Conservation (phyloP, 2,329 filamentous ascomycete species). For the Lecanoromycetidae sp. region DNA sequence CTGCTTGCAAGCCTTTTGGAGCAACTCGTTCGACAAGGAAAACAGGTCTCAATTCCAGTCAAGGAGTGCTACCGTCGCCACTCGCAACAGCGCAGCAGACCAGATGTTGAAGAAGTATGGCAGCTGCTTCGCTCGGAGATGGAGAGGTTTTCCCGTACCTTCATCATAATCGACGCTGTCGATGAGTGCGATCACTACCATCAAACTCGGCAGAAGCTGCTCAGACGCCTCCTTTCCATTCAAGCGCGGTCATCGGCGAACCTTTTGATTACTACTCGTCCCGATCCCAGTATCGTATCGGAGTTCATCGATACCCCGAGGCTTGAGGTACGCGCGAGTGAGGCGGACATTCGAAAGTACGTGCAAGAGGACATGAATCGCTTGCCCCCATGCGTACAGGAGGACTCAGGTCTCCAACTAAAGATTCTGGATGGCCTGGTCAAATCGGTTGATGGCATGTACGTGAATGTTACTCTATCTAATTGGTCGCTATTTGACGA, state of each 20-base stretch:
- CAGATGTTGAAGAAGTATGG: background rate
- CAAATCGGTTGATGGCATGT: constrained; percentile 4
- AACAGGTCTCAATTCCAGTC: background rate
- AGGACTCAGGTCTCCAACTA: background rate
- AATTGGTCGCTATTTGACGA: background rate
- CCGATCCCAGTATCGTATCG: background rate
- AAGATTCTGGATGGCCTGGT: background rate
- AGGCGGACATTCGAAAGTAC: background rate
- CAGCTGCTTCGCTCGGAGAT: background rate
- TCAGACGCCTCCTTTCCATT: background rate
- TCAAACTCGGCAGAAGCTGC: constrained; percentile 4
- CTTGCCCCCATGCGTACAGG: background rate
- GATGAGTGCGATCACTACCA: background rate
- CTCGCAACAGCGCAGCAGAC: background rate
- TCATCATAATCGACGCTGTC: constrained; percentile 2
- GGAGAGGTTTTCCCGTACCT: background rate
- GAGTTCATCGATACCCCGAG: background rate
- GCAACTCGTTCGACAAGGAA: background rate
- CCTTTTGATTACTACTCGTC: background rate
- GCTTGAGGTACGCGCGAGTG: background rate
- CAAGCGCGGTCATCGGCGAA: background rate
- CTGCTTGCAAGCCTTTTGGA: background rate
- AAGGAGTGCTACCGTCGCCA: background rate
- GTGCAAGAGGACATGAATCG: background rate
- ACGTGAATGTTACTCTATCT: background rate